phyloP scores from a whole-genome alignment of 2,329 filamentous ascomycete genomes.

The Endocalyx cinctus region DNA sequence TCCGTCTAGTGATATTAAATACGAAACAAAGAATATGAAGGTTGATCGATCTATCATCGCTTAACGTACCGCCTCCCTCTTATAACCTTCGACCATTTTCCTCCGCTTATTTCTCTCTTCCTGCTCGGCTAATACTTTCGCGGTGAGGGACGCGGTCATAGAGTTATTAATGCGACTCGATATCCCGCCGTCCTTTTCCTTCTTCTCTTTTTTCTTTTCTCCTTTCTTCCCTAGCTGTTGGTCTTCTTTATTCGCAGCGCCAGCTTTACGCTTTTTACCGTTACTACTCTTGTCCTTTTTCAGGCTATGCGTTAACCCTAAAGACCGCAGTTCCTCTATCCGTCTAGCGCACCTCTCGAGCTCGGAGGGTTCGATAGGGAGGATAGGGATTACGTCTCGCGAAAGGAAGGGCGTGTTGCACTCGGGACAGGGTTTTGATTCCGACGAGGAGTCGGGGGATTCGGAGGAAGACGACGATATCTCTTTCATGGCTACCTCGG shows the following conservation, averaged over 20 bases:
- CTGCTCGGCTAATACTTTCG: conserved; percentile 82
- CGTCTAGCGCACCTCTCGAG: conserved; percentile 62
- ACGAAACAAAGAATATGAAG: too few species aligned
- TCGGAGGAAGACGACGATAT: conserved; percentile 34
- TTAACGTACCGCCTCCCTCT: conserved; percentile 26
- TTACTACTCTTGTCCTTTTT: conserved; percentile 68
- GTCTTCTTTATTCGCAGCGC: too few species aligned
- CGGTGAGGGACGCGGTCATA: conserved; percentile 78
- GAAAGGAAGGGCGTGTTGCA: conserved; percentile 71
- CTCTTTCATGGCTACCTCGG: conserved; percentile 78
- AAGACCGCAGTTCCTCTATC: conserved; percentile 62
- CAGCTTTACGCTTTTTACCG: conserved; percentile 60
- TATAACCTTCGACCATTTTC: conserved; percentile 53
- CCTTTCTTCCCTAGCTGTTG: conserved; percentile 28
- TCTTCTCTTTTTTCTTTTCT: conserved; percentile 24
- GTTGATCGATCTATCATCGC: too few species aligned
- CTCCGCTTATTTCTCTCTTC: conserved; percentile 74
- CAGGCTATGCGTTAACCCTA: conserved; percentile 76
- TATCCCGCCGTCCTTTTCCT: conserved; percentile 28
- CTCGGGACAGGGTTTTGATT: conserved; percentile 59
- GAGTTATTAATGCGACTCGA: conserved; percentile 76
- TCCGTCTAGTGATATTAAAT: too few species aligned
- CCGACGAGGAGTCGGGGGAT: conserved; percentile 29
- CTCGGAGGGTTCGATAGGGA: conserved; percentile 68
- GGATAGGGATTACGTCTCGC: conserved; percentile 77